These are phyloP conservation scores for Candida koratica DNA, from an alignment of 805 yeast genomes.

Conservation along the genomic window DNA sequence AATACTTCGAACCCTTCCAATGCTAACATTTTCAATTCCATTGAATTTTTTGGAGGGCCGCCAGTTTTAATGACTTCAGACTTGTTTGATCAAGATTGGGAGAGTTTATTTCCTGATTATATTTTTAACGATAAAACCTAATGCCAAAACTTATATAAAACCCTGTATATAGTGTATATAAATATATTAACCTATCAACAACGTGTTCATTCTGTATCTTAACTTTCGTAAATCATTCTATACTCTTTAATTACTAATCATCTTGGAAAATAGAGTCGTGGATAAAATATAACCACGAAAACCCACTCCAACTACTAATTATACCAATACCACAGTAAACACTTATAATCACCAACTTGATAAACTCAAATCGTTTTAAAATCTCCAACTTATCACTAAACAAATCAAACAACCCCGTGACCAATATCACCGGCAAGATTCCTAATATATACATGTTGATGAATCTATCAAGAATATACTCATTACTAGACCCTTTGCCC, in stretches of 20 bases:
- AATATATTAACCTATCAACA: no score
- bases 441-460: conserved; percentile 65
- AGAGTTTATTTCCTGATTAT: conserved; percentile 46
- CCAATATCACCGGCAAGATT: conserved; percentile 56
- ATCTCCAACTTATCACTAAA: conserved; percentile 52
- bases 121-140: conserved; percentile 25
- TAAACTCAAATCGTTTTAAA: conserved; percentile 62
- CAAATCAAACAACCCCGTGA: conserved; percentile 44
- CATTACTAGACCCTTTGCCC: conserved; percentile 17
- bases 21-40: conserved; percentile 1
- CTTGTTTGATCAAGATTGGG: conserved; percentile 47
- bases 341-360: conserved; percentile 76
- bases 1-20: conserved; percentile 1
- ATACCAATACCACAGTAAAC: conserved; percentile 86
- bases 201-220: no score
- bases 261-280: conserved; percentile 54
- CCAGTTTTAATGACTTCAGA: conserved; percentile 51
- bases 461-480: conserved; percentile 59
- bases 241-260: no score
- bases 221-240: no score
- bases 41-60: conserved; percentile 49
- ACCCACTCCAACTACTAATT: conserved; percentile 80
- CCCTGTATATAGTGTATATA: no score
- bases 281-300: conserved; percentile 83
- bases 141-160: no score